phyloP scores from a whole-genome alignment of 2,329 filamentous ascomycete species.

The Trichophyton schoenleinii region DNA sequence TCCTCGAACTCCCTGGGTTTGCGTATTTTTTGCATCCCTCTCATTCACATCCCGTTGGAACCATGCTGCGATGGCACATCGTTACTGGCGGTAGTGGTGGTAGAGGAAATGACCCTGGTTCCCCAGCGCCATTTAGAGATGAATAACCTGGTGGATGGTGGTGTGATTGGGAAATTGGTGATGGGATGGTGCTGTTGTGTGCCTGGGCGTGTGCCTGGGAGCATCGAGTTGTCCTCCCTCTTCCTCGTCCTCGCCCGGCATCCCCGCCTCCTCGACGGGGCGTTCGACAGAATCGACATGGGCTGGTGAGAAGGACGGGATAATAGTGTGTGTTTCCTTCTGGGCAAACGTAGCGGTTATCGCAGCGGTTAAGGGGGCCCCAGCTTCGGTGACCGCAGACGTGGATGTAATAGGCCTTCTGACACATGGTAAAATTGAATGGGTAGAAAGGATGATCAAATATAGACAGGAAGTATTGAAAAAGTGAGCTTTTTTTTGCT shows the following conservation, averaged over 20 bases:
- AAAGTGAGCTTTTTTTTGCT: background rate
- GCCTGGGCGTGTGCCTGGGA: background rate
- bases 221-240: background rate
- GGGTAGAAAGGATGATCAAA: background rate
- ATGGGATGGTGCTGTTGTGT: background rate
- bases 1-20: background rate
- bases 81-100: background rate
- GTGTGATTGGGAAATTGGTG: background rate
- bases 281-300: slow-evolving; percentile 12
- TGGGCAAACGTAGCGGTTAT: slow-evolving; percentile 13
- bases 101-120: background rate
- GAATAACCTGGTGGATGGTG: background rate
- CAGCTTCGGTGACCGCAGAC: slow-evolving; percentile 13
- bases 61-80: background rate
- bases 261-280: background rate
- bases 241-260: background rate
- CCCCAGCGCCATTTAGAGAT: background rate
- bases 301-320: slow-evolving; percentile 8
- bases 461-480: background rate
- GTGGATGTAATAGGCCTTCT: slow-evolving; percentile 14
- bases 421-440: slow-evolving; percentile 10
- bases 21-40: background rate
- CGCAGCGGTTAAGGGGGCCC: slow-evolving; percentile 13
- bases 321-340: slow-evolving; percentile 10
- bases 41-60: background rate